These are phyloP conservation scores for Batrachochytrium dendrobatidis DNA, from an alignment of 371 early-diverging fungal species.

Conservation along the genomic window DNA sequence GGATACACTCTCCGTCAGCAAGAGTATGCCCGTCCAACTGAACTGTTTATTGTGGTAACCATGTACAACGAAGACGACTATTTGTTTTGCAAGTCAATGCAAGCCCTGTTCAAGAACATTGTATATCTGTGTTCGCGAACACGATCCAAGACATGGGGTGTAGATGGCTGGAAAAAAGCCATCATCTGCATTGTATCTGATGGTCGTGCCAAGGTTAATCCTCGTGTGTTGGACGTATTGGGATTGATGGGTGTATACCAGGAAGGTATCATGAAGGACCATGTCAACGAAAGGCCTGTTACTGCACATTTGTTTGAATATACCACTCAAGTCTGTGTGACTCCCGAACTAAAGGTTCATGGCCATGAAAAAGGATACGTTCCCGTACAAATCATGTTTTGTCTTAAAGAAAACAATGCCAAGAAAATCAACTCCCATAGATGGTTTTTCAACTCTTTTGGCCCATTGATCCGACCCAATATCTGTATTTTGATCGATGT, in stretches of 20 bases:
- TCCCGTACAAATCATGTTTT: slow-evolving; percentile 85
- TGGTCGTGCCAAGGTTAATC: slow-evolving; percentile 53
- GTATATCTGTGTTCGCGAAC: slow-evolving; percentile 71
- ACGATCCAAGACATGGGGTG: slow-evolving; percentile 73
- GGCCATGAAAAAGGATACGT: slow-evolving; percentile 67
- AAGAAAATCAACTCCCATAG: slow-evolving; percentile 85
- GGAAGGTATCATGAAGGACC: slow-evolving; percentile 63
- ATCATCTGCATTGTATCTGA: slow-evolving; percentile 70
- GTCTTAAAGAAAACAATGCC: slow-evolving; percentile 64
- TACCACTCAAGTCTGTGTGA: slow-evolving; percentile 78
- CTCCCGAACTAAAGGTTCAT: slow-evolving; percentile 42
- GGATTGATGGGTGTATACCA: slow-evolving; percentile 86
- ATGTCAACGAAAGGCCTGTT: slow-evolving; percentile 38
- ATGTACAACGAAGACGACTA: slow-evolving; percentile 86
- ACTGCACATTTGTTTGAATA: slow-evolving; percentile 85
- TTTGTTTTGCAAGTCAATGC: slow-evolving; percentile 76
- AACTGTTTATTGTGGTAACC: slow-evolving; percentile 75
- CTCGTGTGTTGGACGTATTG: slow-evolving; percentile 68
- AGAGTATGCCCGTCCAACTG: slow-evolving; percentile 69
- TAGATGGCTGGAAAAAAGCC: slow-evolving; percentile 82
- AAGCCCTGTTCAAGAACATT: slow-evolving; percentile 82
- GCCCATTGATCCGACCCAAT: slow-evolving; percentile 72
- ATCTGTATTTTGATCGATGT: slow-evolving; percentile 88
- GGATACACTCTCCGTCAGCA: slow-evolving; percentile 75
- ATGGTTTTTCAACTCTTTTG: slow-evolving; percentile 94